Base-by-base conservation (phyloP, 192 early-diverging fungal species). In the Backusella circina region DNA sequence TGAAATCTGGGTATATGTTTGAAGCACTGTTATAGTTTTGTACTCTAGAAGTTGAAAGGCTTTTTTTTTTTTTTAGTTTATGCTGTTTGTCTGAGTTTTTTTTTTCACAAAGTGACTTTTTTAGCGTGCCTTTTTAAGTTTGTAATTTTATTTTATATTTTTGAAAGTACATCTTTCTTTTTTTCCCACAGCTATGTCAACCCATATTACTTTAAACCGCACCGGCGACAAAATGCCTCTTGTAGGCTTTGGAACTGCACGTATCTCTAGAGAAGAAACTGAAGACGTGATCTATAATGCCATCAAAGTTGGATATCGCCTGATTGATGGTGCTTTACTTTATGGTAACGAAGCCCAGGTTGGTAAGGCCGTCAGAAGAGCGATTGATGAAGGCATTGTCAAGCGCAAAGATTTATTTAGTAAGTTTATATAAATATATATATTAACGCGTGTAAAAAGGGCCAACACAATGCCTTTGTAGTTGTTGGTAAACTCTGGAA, bases 401-500 rank as follows among this genome's bases (percentile, higher is more conserved):
- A 44, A 44, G 12, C 41, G 41, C 12, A 13, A 44, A 44, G 41
- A 44, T 12, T 44, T 89, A 18, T 89, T 80, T 57, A 50, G 75
- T 76, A 76, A 68, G 73, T 44, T 44, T 18, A 41, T n/a, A 33
- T 38, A 16, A n/a, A n/a, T n/a, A n/a, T n/a, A n/a, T 38, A 30
- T 4, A 18, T 15, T 38, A 10, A 64, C 15, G 12, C 10, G 28
- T 6, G 12, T 36, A 8, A 28, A n/a, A 32, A 41, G 32, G 39
- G n/a, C 9, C 2, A 0, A 4, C 2, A 15, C 15, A 35, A 4
- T 9, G 0, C 18, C 1, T 36, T 35, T 35, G 0, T 35, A 15
- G 80, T 82, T 26, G 71, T 74, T 12, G 76, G 77, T 61, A 82
- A 90, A 83, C 73, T 90, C 26, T 93, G 90, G 89, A 88, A 89